Conservation (phyloP, 1,284 basidiomycete genomes). For the Rhizoctonia solani region DNA sequence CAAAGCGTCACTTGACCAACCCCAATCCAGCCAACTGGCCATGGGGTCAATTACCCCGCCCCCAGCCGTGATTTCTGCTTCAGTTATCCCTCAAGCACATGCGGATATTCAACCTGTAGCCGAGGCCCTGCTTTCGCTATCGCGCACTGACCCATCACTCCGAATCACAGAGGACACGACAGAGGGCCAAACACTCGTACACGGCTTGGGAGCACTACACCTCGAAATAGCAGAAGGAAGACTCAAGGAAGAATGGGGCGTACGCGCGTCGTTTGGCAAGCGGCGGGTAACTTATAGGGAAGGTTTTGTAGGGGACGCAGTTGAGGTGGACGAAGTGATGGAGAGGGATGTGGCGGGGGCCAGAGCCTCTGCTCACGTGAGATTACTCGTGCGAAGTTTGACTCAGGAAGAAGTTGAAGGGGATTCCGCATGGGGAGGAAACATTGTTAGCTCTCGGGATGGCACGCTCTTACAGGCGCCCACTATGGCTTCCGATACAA, state of each 20-base stretch:
- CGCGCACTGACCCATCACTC: slow-evolving; percentile 86
- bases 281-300: slow-evolving; percentile 83
- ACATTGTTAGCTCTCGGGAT: slow-evolving; percentile 61
- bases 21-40: slow-evolving; percentile 44
- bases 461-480: slow-evolving; percentile 60
- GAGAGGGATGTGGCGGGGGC: slow-evolving; percentile 64
- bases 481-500: slow-evolving; percentile 49
- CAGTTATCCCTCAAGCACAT: slow-evolving; percentile 80
- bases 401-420: slow-evolving; percentile 54
- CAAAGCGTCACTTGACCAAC: not conserved
- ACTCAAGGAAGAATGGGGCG: slow-evolving; percentile 78
- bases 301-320: slow-evolving; percentile 53
- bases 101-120: slow-evolving; percentile 77
- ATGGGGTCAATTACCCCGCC: slow-evolving; percentile 73
- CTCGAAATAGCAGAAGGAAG: slow-evolving; percentile 85
- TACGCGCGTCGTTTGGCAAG: slow-evolving; percentile 73
- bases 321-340: slow-evolving; percentile 53
- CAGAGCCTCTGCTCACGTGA: slow-evolving; percentile 52
- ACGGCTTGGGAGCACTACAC: slow-evolving; percentile 83
- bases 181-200: slow-evolving; percentile 81
- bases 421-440: slow-evolving; percentile 73
- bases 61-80: slow-evolving; percentile 75
- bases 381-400: slow-evolving; percentile 59
- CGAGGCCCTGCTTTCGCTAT: slow-evolving; percentile 70
- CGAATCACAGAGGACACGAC: slow-evolving; percentile 64